phyloP scores from a whole-genome alignment of 306 rosid genomes.

The Begonia fuchsioides region DNA sequence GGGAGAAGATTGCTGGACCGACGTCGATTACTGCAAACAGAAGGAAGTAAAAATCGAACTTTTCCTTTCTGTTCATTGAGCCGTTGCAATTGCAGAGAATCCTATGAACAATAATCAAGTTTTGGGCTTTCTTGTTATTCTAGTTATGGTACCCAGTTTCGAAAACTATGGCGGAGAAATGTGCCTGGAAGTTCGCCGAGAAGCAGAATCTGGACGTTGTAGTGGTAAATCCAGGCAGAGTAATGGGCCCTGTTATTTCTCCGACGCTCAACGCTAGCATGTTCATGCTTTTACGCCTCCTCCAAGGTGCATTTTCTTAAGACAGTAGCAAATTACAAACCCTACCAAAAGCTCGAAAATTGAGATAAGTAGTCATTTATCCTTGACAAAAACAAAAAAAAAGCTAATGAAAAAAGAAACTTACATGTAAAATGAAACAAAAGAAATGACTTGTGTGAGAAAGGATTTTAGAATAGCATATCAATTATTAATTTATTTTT shows the following conservation, averaged over 20 bases:
- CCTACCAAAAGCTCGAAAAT: too few relatives aligned
- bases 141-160: constrained; percentile 89
- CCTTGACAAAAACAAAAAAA: too few relatives aligned
- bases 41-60: constrained; percentile 28
- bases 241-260: constrained; percentile 64
- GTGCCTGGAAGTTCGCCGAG: constrained; percentile 82
- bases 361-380: too few relatives aligned
- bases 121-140: neutral
- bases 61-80: neutral
- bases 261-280: constrained; percentile 78
- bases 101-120: too few relatives aligned
- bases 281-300: constrained; percentile 61
- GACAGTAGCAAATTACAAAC: too few relatives aligned
- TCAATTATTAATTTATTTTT: too few relatives aligned
- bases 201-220: constrained; percentile 79
- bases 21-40: constrained; percentile 63
- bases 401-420: too few relatives aligned
- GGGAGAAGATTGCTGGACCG: constrained; percentile 70
- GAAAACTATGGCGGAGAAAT: constrained; percentile 77
- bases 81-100: neutral
- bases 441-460: too few relatives aligned
- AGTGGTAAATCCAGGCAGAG: constrained; percentile 85
- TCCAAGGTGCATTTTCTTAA: constrained; percentile 36
- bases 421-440: too few relatives aligned
- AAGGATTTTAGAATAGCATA: too few relatives aligned